Base-by-base conservation (phyloP, 2,329 filamentous ascomycete species). In the Aspergillus sp. region DNA sequence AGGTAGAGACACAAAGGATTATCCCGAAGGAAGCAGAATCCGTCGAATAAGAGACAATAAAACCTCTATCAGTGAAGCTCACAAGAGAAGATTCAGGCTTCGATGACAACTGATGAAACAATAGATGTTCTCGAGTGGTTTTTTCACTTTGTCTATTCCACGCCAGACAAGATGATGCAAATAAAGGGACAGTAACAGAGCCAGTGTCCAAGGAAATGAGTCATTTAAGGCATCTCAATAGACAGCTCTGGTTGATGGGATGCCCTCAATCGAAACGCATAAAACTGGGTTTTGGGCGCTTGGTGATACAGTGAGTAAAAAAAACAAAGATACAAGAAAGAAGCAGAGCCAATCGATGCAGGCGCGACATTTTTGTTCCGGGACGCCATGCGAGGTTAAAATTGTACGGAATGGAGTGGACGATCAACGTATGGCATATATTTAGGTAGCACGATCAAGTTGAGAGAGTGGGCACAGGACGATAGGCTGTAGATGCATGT, bases 271-370 rank as follows among this genome's bases (percentile, higher is more conserved):
- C 49, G 55, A 49, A 58, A 52, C 50, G 49, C n/a, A 35, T 52
- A n/a, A 47, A 40, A 46, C 55, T 48, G 33, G 37, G 24, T 50
- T 49, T 4, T 40, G 44, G 47, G 62, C 63, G 63, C 62, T 52
- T 61, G 57, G 40, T 27, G 50, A 48, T 24, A 60, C 48, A 52
- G 12, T 15, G 21, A 21, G 46, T 40, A 39, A 53, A 48, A 43
- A 35, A 49, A 15, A 46, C 23, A 48, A 40, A 44, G 47, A 41
- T 37, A 21, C 31, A 39, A 53, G 61, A 46, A 43, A 53, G 35
- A 47, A 41, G 7, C 43, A 58, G 39, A 56, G 52, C 64, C 64
- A 66, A 66, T 64, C 55, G 59, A 60, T 57, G 19, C 19, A 41
- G 11, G 5, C 17, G 19, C 19, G 4, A 44, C n/a, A 31, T 41